Base-by-base conservation (phyloP, 179 eudicot genomes). In the Corrigiola litoralis region DNA sequence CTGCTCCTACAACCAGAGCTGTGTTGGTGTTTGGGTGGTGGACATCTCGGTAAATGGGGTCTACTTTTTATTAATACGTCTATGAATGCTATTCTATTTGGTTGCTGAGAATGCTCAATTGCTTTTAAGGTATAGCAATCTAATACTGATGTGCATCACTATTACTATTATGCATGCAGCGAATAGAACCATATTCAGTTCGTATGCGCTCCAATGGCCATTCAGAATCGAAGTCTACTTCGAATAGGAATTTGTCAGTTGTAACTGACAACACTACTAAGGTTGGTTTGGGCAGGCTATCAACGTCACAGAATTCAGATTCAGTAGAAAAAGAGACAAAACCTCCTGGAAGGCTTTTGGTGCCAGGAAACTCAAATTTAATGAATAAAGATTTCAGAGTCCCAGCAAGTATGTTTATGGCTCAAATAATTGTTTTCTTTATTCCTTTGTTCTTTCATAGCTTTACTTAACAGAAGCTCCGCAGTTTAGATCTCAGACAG, bases 21-120 rank as follows among this genome's bases (percentile, higher is more conserved):
- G 99, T 68, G 99, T 94, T 61, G 99, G 99, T 75, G 96, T 94
- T 50, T 94, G 99, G 99, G 99, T 94, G 56, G 99, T 94, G 29
- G 99, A 94, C 74, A 80, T 94, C 55, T 86, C 96, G 79, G 99
- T 94, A 86, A 67, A 80, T 48, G 41, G 38, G 45, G 44, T 33
- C 17, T 32, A 33, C 56, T 50, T 69, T 55, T n/a, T 42, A 13
- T 31, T 46, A 44, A 44, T 36, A 21, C 42, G 11, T 60, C 36
- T 51, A 17, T 16, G 60, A 18, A 34, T 57, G 7, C 42, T 41
- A 27, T 44, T 42, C 12, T 32, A 2, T 10, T 50, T 16, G 20
- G 12, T 31, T 48, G 50, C 58, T 47, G 69, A 65, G 45, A 42
- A 27, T 20, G 44, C 34, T 48, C 21, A 13, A 25, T 48, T 24